Evolutionary conservation across 768 basidiomycete species (phyloP), one percentile per base, ranked within the genome.

Genomic region (Boletus huronensis): DNA sequence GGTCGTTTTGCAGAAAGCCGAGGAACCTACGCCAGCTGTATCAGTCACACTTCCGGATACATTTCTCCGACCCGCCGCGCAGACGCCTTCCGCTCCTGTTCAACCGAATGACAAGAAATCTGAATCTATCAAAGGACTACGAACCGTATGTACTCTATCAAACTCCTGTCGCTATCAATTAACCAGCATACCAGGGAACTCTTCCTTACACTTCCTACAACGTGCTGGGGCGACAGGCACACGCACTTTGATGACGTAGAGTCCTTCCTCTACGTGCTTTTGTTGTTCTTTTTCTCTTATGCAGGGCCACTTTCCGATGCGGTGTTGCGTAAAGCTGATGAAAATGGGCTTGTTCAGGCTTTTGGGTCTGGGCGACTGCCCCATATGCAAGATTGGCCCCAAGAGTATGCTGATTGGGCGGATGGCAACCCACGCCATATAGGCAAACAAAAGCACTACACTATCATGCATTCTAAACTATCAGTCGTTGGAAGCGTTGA

Each of bases 201-300:
- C 29, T 44, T 29, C 54, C 54, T 13, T 63, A 61, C 5, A 42
- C n/a, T n/a, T 36, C n/a, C 8, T 36, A 36, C 8, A 36, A 36
- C 6, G 55, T 59, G 1, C 55, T 59, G 13, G 11, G 54, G 52
- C 11, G 7, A 16, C 2, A 35, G 5, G 13, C 59, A 58, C 32
- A 55, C 59, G 0, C 52, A 50, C 3, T 55, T 48, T 2, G 57
- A 63, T 42, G 58, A 64, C 6, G 40, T 62, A 11, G 60, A 59
- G 7, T 62, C 61, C 2, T 58, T 64, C 25, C 44, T 62, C 25
- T 63, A 61, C 9, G 58, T 62, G 5, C 35, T 60, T 3, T 28
- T 58, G 5, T 21, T 62, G 8, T 60, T 60, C 52, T 58, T 60
- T 40, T 55, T 60, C 21, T 53, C 54, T 0, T 57, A 36, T 17